phyloP scores from a whole-genome alignment of 176 grass and related monocot species.

The Coix lacrymajobi region DNA sequence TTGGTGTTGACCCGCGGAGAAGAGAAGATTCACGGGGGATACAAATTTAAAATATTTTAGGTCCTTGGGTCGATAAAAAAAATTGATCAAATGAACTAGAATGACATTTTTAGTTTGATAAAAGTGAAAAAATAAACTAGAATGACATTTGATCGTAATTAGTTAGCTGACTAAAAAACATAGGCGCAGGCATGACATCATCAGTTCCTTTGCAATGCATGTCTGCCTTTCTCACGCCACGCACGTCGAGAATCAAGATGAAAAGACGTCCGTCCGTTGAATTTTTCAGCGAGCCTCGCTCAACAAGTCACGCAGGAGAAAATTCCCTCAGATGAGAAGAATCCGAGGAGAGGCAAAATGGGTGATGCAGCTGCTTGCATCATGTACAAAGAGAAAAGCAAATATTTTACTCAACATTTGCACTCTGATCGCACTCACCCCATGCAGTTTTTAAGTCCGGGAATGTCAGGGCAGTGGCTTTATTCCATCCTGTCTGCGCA shows the following conservation, averaged over 20 bases:
- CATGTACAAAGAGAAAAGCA: not conserved
- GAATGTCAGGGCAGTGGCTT: too few species aligned
- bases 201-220: not conserved
- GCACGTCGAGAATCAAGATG: not conserved
- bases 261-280: not conserved
- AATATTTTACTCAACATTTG: not conserved
- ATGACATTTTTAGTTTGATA: too few species aligned
- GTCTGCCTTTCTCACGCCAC: not conserved
- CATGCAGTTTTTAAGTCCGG: not conserved
- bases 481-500: too few species aligned
- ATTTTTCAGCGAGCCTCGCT: not conserved
- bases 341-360: slow-evolving; percentile 26
- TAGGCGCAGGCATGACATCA: not conserved
- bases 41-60: too few species aligned
- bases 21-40: not conserved
- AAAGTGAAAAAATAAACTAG: too few species aligned
- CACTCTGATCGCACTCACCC: slow-evolving; percentile 4
- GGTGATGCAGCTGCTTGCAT: slow-evolving; percentile 42
- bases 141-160: too few species aligned
- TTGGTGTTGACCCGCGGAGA: slow-evolving; percentile 29
- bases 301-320: not conserved
- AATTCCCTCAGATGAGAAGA: slow-evolving; percentile 31
- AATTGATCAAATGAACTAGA: too few species aligned
- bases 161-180: too few species aligned
- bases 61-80: too few species aligned